These are phyloP conservation scores for Lotus japonicus DNA, from an alignment of 306 rosid genomes.

Conservation along the genomic window DNA sequence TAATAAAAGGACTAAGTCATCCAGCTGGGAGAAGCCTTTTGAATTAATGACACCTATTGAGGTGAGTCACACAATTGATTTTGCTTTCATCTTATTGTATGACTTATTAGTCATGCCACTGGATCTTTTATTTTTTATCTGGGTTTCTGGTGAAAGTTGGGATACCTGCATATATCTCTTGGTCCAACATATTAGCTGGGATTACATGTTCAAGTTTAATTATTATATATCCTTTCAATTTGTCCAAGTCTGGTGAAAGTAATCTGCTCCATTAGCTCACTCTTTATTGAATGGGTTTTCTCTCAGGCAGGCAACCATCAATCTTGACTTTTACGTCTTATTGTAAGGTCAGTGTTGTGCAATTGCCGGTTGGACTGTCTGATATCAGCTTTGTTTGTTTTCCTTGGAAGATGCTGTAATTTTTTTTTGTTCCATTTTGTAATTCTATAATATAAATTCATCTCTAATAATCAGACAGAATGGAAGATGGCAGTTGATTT, in stretches of 20 bases:
- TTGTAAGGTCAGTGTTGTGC: slow-evolving; percentile 49
- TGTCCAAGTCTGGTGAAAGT: slow-evolving; percentile 33
- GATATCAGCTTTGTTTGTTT: slow-evolving; percentile 36
- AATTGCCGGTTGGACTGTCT: slow-evolving; percentile 40
- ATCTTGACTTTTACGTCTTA: slow-evolving; percentile 42
- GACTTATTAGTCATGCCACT: slow-evolving; percentile 14
- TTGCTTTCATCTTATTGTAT: slow-evolving; percentile 15
- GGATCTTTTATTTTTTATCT: slow-evolving; percentile 11
- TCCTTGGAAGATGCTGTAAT: slow-evolving; percentile 23
- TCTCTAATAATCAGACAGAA: slow-evolving; percentile 7
- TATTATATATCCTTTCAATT: slow-evolving; percentile 31
- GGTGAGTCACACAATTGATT: slow-evolving; percentile 54
- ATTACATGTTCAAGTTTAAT: slow-evolving; percentile 27
- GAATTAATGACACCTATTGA: slow-evolving; percentile 85
- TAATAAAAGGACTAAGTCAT: slow-evolving; percentile 71
- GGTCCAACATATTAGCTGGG: slow-evolving; percentile 11
- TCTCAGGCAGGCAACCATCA: slow-evolving; percentile 44
- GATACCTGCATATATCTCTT: slow-evolving; percentile 16
- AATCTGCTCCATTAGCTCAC: slow-evolving; percentile 39
- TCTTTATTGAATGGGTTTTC: slow-evolving; percentile 39
- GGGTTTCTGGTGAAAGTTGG: slow-evolving; percentile 15
- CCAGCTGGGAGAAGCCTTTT: slow-evolving; percentile 92
- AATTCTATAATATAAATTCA: neutral
- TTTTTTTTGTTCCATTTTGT: neutral
- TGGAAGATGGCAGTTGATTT: neutral